A percentile compares a stretch with the other conserved stretches of the same genome.
These are phyloP conservation scores for Kazachstania africana DNA, from an alignment of 805 yeast species.

Conservation along the genomic window DNA sequence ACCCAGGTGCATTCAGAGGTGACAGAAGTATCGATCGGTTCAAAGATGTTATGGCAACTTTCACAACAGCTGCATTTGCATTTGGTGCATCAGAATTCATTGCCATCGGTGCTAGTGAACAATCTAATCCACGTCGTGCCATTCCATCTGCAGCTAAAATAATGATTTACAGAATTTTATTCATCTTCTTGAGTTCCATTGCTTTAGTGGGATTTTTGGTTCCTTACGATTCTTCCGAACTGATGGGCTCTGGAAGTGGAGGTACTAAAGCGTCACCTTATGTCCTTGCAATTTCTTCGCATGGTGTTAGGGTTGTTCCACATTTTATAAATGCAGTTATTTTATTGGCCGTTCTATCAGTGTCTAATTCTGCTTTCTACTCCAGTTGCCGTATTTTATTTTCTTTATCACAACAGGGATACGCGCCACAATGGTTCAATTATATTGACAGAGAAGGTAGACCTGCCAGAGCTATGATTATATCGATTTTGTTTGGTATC, in stretches of 20 bases:
- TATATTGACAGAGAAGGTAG: constrained; percentile 48
- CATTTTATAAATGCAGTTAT: constrained; percentile 66
- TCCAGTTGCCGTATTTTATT: constrained; percentile 64
- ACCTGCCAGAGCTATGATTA: constrained; percentile 43
- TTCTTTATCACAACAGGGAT: constrained; percentile 61
- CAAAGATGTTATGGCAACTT: constrained; percentile 53
- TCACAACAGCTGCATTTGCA: constrained; percentile 63
- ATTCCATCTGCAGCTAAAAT: constrained; percentile 51
- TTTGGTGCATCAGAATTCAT: constrained; percentile 60
- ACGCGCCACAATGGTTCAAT: constrained; percentile 44
- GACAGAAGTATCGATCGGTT: too few species aligned
- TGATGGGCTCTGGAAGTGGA: constrained; percentile 34
- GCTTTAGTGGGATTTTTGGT: constrained; percentile 56
- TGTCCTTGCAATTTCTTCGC: constrained; percentile 55
- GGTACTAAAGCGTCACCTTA: constrained; percentile 59
- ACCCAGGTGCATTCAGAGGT: constrained; percentile 42
- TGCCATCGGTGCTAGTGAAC: constrained; percentile 64
- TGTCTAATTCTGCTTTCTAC: constrained; percentile 64
- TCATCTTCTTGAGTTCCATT: constrained; percentile 45
- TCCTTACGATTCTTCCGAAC: constrained; percentile 43
- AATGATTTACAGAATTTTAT: constrained; percentile 44
- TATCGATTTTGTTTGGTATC: constrained; percentile 41
- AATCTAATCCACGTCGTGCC: constrained; percentile 38
- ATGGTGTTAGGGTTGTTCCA: constrained; percentile 54
- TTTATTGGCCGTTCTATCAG: constrained; percentile 60